phyloP scores from a whole-genome alignment of 441 rosid species.

The Manihot esculenta region DNA sequence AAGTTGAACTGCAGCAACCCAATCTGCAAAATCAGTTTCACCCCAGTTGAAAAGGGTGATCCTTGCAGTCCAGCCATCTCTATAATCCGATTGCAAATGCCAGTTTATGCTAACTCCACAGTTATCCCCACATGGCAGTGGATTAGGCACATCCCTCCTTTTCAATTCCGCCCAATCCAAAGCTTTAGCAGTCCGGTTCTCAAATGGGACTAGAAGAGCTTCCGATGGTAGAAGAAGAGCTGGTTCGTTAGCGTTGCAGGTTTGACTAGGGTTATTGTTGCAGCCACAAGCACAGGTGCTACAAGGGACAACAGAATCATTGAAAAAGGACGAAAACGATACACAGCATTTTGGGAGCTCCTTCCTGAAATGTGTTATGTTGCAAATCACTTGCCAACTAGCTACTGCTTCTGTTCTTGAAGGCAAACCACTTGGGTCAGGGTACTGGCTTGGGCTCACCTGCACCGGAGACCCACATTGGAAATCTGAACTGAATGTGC shows the following conservation, averaged over 20 bases:
- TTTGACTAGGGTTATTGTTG: conserved; percentile 30
- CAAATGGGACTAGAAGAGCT: conserved; percentile 71
- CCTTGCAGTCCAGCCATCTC: conserved; percentile 75
- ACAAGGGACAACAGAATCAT: conserved; percentile 81
- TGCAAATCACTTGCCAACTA: conserved; percentile 93
- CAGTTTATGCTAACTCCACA: conserved; percentile 90
- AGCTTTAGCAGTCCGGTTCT: conserved; percentile 55
- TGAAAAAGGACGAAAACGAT: conserved; percentile 83
- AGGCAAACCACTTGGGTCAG: conserved; percentile 60
- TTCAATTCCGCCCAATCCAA: conserved; percentile 54
- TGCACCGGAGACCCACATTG: conserved; percentile 69
- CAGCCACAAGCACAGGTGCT: conserved; percentile 85
- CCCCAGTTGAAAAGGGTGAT: conserved; percentile 90
- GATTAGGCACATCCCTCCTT: conserved; percentile 49
- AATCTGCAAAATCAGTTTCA: conserved; percentile 56
- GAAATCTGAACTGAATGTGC: conserved; percentile 67
- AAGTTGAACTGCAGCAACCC: conserved; percentile 74
- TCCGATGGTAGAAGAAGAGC: conserved; percentile 67
- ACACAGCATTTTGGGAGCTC: conserved; percentile 71
- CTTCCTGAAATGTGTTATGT: conserved; percentile 55
- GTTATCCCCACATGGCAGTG: conserved; percentile 76
- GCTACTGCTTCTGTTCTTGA: conserved; percentile 52
- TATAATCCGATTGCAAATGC: conserved; percentile 72
- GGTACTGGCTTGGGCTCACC: conserved; percentile 70
- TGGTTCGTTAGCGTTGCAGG: conserved; percentile 59